These are phyloP conservation scores for Phytopythium vexans DNA, from an alignment of 352 stramenopile species.

Conservation along the genomic window DNA sequence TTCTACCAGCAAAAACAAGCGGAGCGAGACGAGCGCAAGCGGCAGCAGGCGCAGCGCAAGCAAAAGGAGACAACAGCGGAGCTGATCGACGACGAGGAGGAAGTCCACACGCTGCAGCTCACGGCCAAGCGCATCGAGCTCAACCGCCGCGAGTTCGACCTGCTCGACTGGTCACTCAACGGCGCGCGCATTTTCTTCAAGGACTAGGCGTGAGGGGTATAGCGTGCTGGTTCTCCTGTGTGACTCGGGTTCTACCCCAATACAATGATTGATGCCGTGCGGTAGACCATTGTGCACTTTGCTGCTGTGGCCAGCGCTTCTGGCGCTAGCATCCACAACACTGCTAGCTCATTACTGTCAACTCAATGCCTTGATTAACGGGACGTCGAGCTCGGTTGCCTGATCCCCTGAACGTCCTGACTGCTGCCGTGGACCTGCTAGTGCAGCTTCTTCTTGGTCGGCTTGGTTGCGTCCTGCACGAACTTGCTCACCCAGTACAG, in stretches of 20 bases:
- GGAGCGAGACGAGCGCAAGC: constrained; percentile 74
- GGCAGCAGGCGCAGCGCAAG: constrained; percentile 70
- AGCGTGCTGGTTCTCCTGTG: not conserved
- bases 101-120: constrained; percentile 84
- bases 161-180: constrained; percentile 90
- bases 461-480: constrained; percentile 51
- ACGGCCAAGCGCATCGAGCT: constrained; percentile 86
- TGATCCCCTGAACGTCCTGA: no score
- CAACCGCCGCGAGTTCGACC: constrained; percentile 85
- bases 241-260: not conserved
- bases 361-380: no score
- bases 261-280: no score
- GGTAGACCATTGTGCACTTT: no score
- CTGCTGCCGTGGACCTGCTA: constrained; percentile 25
- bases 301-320: no score
- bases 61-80: constrained; percentile 83
- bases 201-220: constrained; percentile 33
- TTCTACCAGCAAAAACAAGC: constrained; percentile 63
- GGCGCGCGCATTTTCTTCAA: constrained; percentile 92
- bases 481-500: constrained; percentile 68
- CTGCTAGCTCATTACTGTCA: no score
- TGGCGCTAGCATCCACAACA: no score
- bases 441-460: constrained; percentile 51
- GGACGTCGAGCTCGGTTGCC: no score
- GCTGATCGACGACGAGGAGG: constrained; percentile 85